A percentile compares a stretch with the other conserved stretches of the same genome.
phyloP scores from a whole-genome alignment of 345 rosid genomes.

The Fremontodendron californicum region DNA sequence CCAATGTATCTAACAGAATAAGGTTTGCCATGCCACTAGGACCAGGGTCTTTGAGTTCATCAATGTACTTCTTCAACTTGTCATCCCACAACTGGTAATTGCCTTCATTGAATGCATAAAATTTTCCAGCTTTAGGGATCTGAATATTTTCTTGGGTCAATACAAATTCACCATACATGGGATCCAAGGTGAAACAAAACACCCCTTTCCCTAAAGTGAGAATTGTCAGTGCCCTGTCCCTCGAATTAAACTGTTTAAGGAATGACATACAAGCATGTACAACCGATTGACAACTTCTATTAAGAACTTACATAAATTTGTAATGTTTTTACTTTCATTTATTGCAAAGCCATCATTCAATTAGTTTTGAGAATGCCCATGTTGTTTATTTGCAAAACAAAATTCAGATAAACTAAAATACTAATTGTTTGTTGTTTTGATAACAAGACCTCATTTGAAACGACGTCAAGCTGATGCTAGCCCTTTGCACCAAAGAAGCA shows the following conservation, averaged over 20 bases:
- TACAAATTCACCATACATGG: constrained; percentile 92
- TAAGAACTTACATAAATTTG: not conserved
- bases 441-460: constrained; percentile 73
- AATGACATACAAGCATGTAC: constrained; percentile 25
- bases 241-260: not conserved
- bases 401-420: not conserved
- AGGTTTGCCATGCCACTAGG: constrained; percentile 74
- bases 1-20: constrained; percentile 90
- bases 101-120: constrained; percentile 88
- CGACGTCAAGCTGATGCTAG: constrained; percentile 86
- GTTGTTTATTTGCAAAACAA: not conserved
- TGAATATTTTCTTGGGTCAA: constrained; percentile 73
- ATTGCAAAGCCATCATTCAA: not conserved
- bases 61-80: constrained; percentile 84
- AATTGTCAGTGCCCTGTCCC: not conserved
- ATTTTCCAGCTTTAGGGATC: constrained; percentile 76
- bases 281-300: too few species aligned
- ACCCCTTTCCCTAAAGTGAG: constrained; percentile 75
- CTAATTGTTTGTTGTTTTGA: too few species aligned
- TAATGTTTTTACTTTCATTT: not conserved
- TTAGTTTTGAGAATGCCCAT: not conserved
- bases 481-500: constrained; percentile 87
- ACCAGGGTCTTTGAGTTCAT: constrained; percentile 87
- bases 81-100: constrained; percentile 91
- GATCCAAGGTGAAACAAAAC: constrained; percentile 74